These are phyloP conservation scores for Triglochin maritima DNA, from an alignment of 106 monocot species.

Conservation along the genomic window DNA sequence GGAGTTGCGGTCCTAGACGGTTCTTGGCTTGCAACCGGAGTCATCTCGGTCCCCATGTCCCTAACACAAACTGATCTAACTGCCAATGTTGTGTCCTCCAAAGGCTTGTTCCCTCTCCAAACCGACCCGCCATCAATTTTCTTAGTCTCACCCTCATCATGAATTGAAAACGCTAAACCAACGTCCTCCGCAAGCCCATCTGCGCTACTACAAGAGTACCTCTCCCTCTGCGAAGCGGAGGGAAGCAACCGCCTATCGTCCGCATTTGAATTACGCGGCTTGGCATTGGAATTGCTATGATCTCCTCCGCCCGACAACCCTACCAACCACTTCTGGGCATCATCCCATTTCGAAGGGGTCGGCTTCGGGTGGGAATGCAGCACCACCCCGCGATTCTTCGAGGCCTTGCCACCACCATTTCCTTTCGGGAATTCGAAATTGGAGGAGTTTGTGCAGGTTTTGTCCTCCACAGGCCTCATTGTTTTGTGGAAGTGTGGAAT, in stretches of 20 bases:
- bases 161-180: constrained; percentile 8
- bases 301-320: constrained; percentile 38
- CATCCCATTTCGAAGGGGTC: constrained; percentile 94
- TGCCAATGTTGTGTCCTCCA: constrained; percentile 18
- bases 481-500: not conserved
- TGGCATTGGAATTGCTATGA: constrained; percentile 22
- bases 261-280: constrained; percentile 75
- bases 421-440: constrained; percentile 39
- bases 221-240: constrained; percentile 51
- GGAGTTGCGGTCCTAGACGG: constrained; percentile 75
- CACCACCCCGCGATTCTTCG: constrained; percentile 15
- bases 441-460: constrained; percentile 15
- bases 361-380: constrained; percentile 38
- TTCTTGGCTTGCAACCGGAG: constrained; percentile 79
- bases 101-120: constrained; percentile 20
- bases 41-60: constrained; percentile 96
- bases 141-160: constrained; percentile 73
- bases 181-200: constrained; percentile 40
- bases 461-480: constrained; percentile 44
- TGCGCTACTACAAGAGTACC: constrained; percentile 70
- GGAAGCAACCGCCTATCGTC: constrained; percentile 65
- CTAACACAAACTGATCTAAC: constrained; percentile 55
- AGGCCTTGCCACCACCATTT: constrained; percentile 2
- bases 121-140: constrained; percentile 47
- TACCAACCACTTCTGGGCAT: constrained; percentile 90